Conservation (phyloP, 805 yeast species). For the Myxozyma geophila region DNA sequence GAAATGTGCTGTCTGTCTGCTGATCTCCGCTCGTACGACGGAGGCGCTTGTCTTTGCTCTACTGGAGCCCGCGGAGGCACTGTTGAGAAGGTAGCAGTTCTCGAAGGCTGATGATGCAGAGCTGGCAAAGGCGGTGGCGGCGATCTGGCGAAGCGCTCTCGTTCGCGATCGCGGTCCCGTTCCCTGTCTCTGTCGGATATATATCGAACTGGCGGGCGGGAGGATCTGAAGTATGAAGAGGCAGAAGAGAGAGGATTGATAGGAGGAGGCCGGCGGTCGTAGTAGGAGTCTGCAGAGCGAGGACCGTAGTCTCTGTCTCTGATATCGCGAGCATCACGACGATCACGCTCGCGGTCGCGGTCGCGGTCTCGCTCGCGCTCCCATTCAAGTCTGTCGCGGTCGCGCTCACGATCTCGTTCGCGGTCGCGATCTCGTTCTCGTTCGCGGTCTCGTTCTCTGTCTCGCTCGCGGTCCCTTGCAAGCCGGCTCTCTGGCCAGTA, state of each 20-base stretch:
- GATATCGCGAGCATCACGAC: slow-evolving; percentile 14
- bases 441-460: slow-evolving; percentile 21
- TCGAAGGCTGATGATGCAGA: neutral
- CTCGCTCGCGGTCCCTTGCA: slow-evolving; percentile 25
- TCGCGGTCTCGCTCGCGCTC: slow-evolving; percentile 20
- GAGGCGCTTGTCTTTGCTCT: neutral
- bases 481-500: slow-evolving; percentile 10
- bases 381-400: slow-evolving; percentile 9
- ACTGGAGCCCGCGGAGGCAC: neutral
- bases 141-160: slow-evolving; percentile 1
- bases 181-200: slow-evolving; percentile 5
- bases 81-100: neutral
- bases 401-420: slow-evolving; percentile 27
- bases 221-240: neutral
- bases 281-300: neutral
- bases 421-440: slow-evolving; percentile 10
- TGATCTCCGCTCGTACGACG: slow-evolving; percentile 7
- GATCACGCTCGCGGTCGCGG: slow-evolving; percentile 26
- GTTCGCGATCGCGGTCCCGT: slow-evolving; percentile 18
- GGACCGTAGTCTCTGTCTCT: slow-evolving; percentile 6
- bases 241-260: neutral
- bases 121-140: neutral
- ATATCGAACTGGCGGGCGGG: slow-evolving; percentile 2
- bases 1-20: neutral
- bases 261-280: neutral